Percentiles rank a stretch among this genome's conserved stretches.
phyloP scores from a whole-genome alignment of 2,329 filamentous ascomycete genomes.

The Incumbomyces lentus region DNA sequence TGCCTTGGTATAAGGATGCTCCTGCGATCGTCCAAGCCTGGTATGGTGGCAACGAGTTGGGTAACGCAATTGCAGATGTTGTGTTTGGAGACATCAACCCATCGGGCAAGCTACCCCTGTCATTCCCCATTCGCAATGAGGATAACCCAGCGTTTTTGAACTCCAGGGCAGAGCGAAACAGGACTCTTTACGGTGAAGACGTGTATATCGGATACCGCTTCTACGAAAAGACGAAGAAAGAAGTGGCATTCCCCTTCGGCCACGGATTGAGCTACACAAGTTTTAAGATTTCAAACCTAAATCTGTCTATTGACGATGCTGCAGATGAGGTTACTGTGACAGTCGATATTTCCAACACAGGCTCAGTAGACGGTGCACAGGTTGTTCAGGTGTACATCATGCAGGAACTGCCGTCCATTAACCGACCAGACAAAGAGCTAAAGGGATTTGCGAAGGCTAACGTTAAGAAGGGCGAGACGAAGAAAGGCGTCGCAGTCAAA shows the following conservation, averaged over 20 bases:
- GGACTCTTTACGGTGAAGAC: slow-evolving; percentile 68
- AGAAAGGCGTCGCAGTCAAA: slow-evolving; percentile 41
- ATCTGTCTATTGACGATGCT: slow-evolving; percentile 34
- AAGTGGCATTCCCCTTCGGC: slow-evolving; percentile 65
- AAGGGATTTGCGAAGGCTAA: slow-evolving; percentile 57
- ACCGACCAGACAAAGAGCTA: slow-evolving; percentile 50
- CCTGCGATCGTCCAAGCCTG: slow-evolving; percentile 62
- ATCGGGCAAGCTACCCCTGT: slow-evolving; percentile 62
- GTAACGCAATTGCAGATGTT: slow-evolving; percentile 69
- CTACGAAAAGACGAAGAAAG: slow-evolving; percentile 60
- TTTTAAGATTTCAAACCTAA: slow-evolving; percentile 48
- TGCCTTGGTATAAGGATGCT: slow-evolving; percentile 37
- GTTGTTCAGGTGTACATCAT: slow-evolving; percentile 45
- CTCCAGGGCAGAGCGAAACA: slow-evolving; percentile 58
- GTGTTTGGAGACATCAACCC: slow-evolving; percentile 66
- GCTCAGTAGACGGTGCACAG: slow-evolving; percentile 42
- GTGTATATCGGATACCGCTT: slow-evolving; percentile 72
- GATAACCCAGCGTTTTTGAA: slow-evolving; percentile 70
- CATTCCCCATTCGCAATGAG: slow-evolving; percentile 56
- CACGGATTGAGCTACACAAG: slow-evolving; percentile 69
- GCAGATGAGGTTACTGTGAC: slow-evolving; percentile 39
- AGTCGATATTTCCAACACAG: slow-evolving; percentile 43
- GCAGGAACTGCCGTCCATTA: slow-evolving; percentile 41
- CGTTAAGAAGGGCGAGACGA: slow-evolving; percentile 48
- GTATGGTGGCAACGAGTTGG: slow-evolving; percentile 81